These are phyloP conservation scores for Psilocybe tampanensis DNA, from an alignment of 768 basidiomycete genomes.

Conservation along the genomic window DNA sequence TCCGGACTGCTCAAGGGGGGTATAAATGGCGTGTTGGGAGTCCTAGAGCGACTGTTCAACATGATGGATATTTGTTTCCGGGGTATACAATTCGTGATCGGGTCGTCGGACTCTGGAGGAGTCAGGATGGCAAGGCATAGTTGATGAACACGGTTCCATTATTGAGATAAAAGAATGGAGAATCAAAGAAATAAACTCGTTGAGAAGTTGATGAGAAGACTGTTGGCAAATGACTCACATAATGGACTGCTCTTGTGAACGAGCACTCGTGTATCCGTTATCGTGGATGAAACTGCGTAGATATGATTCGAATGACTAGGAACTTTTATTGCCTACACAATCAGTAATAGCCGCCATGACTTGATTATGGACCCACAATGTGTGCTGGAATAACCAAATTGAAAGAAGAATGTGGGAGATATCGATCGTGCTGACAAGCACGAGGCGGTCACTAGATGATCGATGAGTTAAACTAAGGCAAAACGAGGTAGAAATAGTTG, in stretches of 20 bases:
- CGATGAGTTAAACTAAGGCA: conserved; percentile 1
- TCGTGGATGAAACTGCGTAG: not conserved
- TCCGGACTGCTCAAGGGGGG: conserved; percentile 43
- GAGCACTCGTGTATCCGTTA: not conserved
- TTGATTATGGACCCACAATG: not conserved
- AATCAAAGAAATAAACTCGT: not conserved
- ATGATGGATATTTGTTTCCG: conserved; percentile 4
- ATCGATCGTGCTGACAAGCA: not conserved
- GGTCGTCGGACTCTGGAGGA: not conserved
- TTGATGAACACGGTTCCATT: not conserved
- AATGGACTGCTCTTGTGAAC: not conserved
- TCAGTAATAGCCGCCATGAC: not conserved
- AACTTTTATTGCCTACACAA: not conserved
- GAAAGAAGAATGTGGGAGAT: not conserved
- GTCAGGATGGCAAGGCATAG: conserved; percentile 1
- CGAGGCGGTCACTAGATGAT: conserved; percentile 8
- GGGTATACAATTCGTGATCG: conserved; percentile 8
- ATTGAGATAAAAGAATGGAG: not conserved
- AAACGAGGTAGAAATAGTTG: not conserved
- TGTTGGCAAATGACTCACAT: conserved; percentile 13
- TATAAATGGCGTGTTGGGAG: conserved; percentile 36
- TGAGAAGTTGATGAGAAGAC: not conserved
- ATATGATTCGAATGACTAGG: not conserved
- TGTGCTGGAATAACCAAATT: not conserved
- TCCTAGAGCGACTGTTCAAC: conserved; percentile 12